Percentiles rank a stretch among this genome's conserved stretches.
phyloP scores from a whole-genome alignment of 1,284 basidiomycete species.

The Coniferiporia weirii region DNA sequence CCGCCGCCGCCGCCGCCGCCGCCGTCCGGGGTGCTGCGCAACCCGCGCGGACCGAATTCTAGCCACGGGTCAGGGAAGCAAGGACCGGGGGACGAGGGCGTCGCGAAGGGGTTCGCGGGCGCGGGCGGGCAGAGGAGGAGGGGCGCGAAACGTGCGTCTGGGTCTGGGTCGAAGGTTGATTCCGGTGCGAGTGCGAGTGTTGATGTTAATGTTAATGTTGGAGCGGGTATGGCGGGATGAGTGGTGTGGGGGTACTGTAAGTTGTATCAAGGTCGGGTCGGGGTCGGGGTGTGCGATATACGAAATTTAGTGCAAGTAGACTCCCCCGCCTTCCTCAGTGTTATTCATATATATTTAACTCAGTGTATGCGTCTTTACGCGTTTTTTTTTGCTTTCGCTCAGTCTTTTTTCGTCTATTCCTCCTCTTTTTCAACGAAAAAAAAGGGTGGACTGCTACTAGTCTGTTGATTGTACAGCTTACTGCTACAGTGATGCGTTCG shows the following conservation, averaged over 20 bases:
- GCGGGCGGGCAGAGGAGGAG: not conserved
- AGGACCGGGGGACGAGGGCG: not conserved
- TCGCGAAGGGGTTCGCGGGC: slow-evolving; percentile 9
- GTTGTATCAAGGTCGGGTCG: no score
- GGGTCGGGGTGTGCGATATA: no score
- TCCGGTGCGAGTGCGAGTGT: not conserved
- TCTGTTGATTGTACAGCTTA: not conserved
- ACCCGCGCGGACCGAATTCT: slow-evolving; percentile 18
- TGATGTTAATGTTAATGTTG: not conserved
- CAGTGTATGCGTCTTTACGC: not conserved
- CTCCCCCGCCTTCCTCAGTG: not conserved
- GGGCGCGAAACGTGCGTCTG: not conserved
- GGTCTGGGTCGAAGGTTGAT: no score
- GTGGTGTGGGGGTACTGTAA: not conserved
- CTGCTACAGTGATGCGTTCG: not conserved
- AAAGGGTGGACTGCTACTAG: no score
- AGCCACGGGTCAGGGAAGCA: not conserved
- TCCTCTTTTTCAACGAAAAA: no score
- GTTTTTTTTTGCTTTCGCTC: no score
- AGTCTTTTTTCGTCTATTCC: no score
- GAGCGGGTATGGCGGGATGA: no score
- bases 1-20: not conserved
- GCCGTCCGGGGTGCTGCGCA: slow-evolving; percentile 14
- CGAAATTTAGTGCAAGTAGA: no score
- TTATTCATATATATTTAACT: not conserved